Conservation (phyloP, 23 red algal genomes). For the Agarophyton chilense region DNA sequence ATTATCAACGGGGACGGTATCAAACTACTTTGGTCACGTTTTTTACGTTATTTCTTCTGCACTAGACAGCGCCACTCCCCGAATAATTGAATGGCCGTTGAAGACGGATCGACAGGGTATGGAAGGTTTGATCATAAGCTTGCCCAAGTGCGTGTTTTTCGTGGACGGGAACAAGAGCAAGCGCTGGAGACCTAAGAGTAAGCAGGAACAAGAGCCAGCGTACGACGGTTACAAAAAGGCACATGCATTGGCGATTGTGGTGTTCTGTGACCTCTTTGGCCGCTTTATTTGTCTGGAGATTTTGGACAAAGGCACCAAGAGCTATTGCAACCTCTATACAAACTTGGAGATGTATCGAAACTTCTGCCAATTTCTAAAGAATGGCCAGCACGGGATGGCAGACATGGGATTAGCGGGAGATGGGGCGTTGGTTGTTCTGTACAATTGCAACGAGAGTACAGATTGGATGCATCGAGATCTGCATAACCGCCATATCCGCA, state of each 20-base stretch:
- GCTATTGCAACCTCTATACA: background rate
- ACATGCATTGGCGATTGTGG: constrained; percentile 19
- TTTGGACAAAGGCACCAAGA: constrained; percentile 8
- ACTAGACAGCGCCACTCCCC: background rate
- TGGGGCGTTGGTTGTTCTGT: constrained; percentile 20
- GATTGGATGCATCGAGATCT: background rate
- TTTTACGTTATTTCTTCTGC: background rate
- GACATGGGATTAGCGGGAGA: constrained; percentile 23
- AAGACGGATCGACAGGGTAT: background rate
- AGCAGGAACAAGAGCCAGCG: background rate
- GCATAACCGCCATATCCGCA: constrained; percentile 7
- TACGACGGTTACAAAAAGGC: constrained; percentile 52
- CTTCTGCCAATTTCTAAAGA: background rate
- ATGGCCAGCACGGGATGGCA: constrained; percentile 37
- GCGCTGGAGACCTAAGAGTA: background rate
- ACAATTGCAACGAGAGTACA: constrained; percentile 21
- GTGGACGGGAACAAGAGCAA: constrained; percentile 32
- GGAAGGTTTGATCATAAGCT: constrained; percentile 4
- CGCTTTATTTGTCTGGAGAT: constrained; percentile 31
- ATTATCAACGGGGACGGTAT: constrained; percentile 6
- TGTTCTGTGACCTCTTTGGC: constrained; percentile 44
- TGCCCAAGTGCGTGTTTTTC: constrained; percentile 44
- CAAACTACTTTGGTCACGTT: constrained; percentile 29
- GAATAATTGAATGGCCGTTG: background rate
- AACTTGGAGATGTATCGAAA: constrained; percentile 28